Evolutionary conservation across 140 eudicot species (phyloP), one percentile per base, ranked within the genome.

Genomic region (Artemisia princeps): DNA sequence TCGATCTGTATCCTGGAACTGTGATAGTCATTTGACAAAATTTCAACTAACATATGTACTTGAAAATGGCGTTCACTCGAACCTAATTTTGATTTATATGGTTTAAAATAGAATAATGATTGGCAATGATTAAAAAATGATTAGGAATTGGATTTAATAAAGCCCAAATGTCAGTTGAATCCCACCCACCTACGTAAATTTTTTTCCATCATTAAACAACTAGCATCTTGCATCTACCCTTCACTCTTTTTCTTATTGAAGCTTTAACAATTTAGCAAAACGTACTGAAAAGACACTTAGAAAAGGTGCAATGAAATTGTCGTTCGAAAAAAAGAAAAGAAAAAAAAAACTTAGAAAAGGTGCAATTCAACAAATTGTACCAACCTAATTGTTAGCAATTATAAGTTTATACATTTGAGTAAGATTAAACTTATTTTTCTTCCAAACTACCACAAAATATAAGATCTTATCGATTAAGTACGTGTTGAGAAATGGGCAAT

Each of bases 101-200:
- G 11, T 72, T 46, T 46, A 12, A 65, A 69, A 50, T 16, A 66
- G 58, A 60, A 23, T 9, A 66, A 71, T 74, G 73, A 74, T 74
- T 74, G 73, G 28, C 78, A 66, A 74, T 65, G 57, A 72, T 44
- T 3, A 63, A 2, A 52, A 51, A 59, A 48, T 54, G 45, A 73
- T 30, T 28, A 5, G 61, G 6, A 46, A 24, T 10, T 59, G 37
- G 19, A 65, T 13, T 65, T 56, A 17, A 20, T 16, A 65, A 57
- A 65, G 12, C 23, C 64, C 53, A 6, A 60, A 62, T 51, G 52
- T 19, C 52, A n/a, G 53, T 62, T 62, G 15, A 62, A 62, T 62
- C 67, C 67, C 53, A 40, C 67, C 67, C 30, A 42, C 26, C 53
- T 10, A 37, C 10, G 37, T 46, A 4, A 7, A 4, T 8, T 62